Percentiles rank a stretch among this genome's conserved stretches.
These are phyloP conservation scores for Salvia splendens DNA, from an alignment of 257 asterid species.

Conservation along the genomic window DNA sequence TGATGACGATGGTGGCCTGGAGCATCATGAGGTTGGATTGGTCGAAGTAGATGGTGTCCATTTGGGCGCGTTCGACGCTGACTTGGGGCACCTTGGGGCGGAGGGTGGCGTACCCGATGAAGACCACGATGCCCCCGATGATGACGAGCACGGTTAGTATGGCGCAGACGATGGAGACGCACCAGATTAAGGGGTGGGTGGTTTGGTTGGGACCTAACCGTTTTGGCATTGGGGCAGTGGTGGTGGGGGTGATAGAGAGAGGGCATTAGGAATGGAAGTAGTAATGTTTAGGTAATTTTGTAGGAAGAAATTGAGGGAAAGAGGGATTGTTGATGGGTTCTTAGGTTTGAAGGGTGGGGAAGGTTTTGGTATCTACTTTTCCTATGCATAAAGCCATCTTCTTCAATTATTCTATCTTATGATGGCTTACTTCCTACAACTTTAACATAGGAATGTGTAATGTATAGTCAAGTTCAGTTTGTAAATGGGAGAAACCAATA, in stretches of 20 bases:
- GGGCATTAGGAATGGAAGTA: constrained; percentile 29
- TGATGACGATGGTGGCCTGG: constrained; percentile 47
- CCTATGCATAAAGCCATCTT: constrained; percentile 64
- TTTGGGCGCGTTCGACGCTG: constrained; percentile 49
- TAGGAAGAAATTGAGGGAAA: constrained; percentile 13
- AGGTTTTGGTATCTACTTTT: constrained; percentile 87
- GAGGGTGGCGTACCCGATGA: constrained; percentile 61
- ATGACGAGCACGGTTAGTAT: constrained; percentile 61
- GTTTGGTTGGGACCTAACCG: constrained; percentile 41
- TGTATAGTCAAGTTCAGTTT: no score
- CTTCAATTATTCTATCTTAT: constrained; percentile 27
- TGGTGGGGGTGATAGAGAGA: neutral
- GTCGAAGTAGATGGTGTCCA: constrained; percentile 63
- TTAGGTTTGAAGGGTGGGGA: constrained; percentile 33
- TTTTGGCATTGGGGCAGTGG: constrained; percentile 55
- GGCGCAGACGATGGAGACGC: constrained; percentile 64
- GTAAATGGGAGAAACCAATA: no score
- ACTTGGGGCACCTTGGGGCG: constrained; percentile 69
- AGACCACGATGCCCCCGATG: constrained; percentile 56
- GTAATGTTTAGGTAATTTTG: constrained; percentile 24
- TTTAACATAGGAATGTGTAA: constrained; percentile 18
- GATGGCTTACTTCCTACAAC: constrained; percentile 3
- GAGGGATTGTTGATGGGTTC: constrained; percentile 39
- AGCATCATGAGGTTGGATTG: constrained; percentile 50
- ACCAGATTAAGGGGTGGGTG: constrained; percentile 76